Conservation (phyloP, 768 basidiomycete species). For the Ramaria rubella region DNA sequence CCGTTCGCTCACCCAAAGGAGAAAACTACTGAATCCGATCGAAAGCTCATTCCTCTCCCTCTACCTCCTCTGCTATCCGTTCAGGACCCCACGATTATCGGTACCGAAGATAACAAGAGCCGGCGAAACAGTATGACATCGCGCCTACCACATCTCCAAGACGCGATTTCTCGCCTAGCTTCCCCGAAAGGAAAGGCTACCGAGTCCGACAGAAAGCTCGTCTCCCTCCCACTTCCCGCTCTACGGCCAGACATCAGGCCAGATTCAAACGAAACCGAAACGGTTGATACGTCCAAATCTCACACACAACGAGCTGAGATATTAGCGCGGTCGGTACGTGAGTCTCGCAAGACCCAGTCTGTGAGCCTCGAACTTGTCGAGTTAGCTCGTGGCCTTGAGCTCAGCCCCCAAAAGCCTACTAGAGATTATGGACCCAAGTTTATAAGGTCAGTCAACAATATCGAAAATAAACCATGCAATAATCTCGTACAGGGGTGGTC, state of each 20-base stretch:
- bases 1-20: too few species aligned
- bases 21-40: too few species aligned
- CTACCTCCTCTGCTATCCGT: not conserved
- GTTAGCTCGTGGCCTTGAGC: slow-evolving; percentile 42
- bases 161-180: not conserved
- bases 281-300: not conserved
- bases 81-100: not conserved
- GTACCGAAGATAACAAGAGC: not conserved
- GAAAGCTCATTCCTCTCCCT: not conserved
- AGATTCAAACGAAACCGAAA: not conserved
- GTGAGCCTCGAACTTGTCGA: slow-evolving; percentile 17
- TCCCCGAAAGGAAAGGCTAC: not conserved
- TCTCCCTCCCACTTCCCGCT: not conserved
- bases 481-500: slow-evolving; percentile 40
- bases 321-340: not conserved
- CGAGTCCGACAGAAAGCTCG: not conserved
- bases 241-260: not conserved
- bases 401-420: slow-evolving; percentile 52
- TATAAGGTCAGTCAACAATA: slow-evolving; percentile 34
- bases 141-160: not conserved
- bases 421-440: slow-evolving; percentile 40
- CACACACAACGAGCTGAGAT: not conserved
- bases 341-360: not conserved
- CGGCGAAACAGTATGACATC: not conserved
- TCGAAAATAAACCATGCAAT: not conserved